A percentile compares a stretch with the other conserved stretches of the same genome.
Evolutionary conservation across 352 stramenopile genomes (phyloP).

Genomic region (Blastocystis sp.): DNA sequence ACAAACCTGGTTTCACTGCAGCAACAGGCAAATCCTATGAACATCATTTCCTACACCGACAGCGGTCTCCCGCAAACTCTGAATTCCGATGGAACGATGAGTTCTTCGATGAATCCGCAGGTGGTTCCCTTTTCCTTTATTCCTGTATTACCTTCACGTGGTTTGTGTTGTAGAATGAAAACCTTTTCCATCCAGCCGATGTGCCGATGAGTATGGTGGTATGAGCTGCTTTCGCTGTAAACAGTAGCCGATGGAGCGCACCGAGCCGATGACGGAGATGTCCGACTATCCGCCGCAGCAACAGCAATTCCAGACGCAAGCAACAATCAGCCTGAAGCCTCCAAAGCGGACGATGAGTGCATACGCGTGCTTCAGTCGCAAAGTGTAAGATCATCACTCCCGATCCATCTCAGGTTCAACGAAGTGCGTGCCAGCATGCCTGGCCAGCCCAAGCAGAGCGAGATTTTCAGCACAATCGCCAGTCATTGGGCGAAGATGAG

Average conservation of each 20-base stretch:
- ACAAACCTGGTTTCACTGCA: background rate
- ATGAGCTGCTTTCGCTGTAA: background rate
- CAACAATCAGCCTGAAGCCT: conserved; percentile 22
- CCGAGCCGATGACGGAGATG: background rate
- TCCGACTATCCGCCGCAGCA: background rate
- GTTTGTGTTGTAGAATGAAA: background rate
- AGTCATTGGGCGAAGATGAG: background rate
- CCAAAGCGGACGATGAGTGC: conserved; percentile 45
- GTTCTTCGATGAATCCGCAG: background rate
- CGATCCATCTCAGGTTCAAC: conserved; percentile 7
- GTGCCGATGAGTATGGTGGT: background rate
- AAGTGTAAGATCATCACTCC: background rate
- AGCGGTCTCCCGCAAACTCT: background rate
- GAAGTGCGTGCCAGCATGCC: background rate
- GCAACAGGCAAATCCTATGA: background rate
- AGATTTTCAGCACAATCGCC: conserved; percentile 52
- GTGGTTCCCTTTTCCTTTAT: conserved; percentile 18
- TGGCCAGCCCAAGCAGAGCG: conserved; percentile 30
- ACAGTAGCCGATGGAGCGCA: background rate
- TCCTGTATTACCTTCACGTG: background rate
- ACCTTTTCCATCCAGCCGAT: background rate
- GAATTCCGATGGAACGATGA: background rate
- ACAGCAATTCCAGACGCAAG: background rate
- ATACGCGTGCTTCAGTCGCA: conserved; percentile 53
- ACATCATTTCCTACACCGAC: conserved; percentile 27